Evolutionary conservation across 2,329 filamentous ascomycete genomes (phyloP).

Genomic region (Didymella pinodella): DNA sequence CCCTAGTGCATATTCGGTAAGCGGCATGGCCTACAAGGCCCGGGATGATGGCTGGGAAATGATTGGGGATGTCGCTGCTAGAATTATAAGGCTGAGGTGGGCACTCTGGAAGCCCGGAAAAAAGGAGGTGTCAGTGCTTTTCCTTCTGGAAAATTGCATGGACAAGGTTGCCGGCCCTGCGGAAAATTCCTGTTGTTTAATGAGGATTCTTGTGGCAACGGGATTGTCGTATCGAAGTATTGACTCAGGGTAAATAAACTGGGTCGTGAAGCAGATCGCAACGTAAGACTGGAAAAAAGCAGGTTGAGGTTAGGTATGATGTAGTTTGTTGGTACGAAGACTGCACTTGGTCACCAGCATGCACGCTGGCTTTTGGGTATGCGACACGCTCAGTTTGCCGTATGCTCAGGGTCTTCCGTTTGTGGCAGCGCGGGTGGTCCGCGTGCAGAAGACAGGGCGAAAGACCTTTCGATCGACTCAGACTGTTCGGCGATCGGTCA

Average conservation of each 20-base stretch:
- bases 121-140: conserved; percentile 33
- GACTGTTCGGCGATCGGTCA: conserved; percentile 95
- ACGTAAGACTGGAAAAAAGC: conserved; percentile 15
- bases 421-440: conserved; percentile 12
- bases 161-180: conserved; percentile 27
- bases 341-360: neutral
- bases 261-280: conserved; percentile 17
- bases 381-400: neutral
- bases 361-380: neutral
- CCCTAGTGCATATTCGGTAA: conserved; percentile 20
- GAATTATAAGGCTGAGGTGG: conserved; percentile 20
- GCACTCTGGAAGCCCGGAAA: conserved; percentile 23
- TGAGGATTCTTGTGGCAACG: conserved; percentile 19
- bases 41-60: conserved; percentile 28
- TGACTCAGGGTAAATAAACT: conserved; percentile 22
- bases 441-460: conserved; percentile 1
- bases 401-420: neutral
- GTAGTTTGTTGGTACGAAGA: conserved; percentile 11
- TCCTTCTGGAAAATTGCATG: conserved; percentile 30
- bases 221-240: conserved; percentile 14
- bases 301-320: conserved; percentile 11
- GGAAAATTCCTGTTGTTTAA: conserved; percentile 23
- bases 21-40: conserved; percentile 15
- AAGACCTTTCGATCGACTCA: conserved; percentile 51
- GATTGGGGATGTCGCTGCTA: conserved; percentile 21